A percentile compares a stretch with the other conserved stretches of the same genome.
These are phyloP conservation scores for Glomus cerebriforme DNA, from an alignment of 192 early-diverging fungal species.

Conservation along the genomic window DNA sequence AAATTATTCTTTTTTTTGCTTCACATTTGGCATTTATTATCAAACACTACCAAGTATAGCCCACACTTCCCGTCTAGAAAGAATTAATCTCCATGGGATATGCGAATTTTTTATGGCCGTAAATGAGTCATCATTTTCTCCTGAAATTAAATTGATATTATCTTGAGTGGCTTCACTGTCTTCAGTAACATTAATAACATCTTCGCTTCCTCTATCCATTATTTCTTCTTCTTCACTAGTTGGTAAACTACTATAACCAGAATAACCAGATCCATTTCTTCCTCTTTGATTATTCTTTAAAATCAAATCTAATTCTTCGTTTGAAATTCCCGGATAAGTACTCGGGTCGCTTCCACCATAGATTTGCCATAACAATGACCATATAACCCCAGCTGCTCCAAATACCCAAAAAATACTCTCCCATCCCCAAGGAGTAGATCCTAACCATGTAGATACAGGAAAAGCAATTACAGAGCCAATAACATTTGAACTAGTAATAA, in stretches of 20 bases:
- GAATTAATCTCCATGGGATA: slow-evolving; percentile 17
- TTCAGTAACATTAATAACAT: neutral
- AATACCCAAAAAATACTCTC: slow-evolving; percentile 45
- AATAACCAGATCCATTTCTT: slow-evolving; percentile 31
- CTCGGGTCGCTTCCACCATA: slow-evolving; percentile 37
- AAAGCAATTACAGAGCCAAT: slow-evolving; percentile 41
- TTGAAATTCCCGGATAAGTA: slow-evolving; percentile 31
- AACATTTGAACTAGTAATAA: slow-evolving; percentile 35
- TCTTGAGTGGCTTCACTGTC: neutral
- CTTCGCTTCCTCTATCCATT: neutral
- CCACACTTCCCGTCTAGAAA: slow-evolving; percentile 9
- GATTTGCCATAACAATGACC: slow-evolving; percentile 40
- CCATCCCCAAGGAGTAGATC: slow-evolving; percentile 42
- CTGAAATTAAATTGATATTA: neutral
- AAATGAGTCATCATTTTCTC: neutral
- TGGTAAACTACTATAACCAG: neutral
- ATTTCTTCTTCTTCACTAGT: neutral
- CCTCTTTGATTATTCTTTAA: slow-evolving; percentile 18
- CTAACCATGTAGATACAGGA: slow-evolving; percentile 40
- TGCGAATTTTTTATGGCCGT: neutral
- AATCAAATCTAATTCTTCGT: slow-evolving; percentile 36
- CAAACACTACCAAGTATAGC: neutral
- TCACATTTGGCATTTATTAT: too few species aligned
- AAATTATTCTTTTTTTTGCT: too few species aligned
- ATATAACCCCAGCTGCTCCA: slow-evolving; percentile 35